phyloP scores from a whole-genome alignment of 305 asterid species.

The Fraxinus floribunda region DNA sequence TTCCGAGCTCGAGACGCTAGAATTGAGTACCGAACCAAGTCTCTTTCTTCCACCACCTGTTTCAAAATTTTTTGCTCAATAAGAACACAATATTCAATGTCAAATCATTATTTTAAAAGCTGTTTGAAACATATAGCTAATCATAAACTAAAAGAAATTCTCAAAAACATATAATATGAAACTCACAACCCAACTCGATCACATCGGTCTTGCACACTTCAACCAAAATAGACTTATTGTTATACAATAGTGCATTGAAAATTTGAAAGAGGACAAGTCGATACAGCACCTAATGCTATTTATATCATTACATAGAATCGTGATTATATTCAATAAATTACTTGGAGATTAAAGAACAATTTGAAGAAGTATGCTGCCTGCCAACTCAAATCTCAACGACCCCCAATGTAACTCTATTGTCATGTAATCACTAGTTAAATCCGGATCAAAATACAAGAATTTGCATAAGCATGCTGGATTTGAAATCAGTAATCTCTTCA shows the following conservation, averaged over 20 bases:
- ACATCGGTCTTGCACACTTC: conserved; percentile 82
- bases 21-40: conserved; percentile 49
- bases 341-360: too few relatives aligned
- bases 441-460: too few relatives aligned
- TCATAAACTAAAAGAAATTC: background rate
- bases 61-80: background rate
- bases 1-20: conserved; percentile 51
- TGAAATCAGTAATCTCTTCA: too few relatives aligned
- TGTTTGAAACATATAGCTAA: background rate
- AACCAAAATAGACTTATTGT: conserved; percentile 22
- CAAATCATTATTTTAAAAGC: background rate
- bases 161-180: background rate
- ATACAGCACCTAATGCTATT: background rate
- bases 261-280: background rate
- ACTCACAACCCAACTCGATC: conserved; percentile 84
- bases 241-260: background rate
- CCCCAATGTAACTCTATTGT: too few relatives aligned
- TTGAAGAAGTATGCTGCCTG: too few relatives aligned
- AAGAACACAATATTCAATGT: background rate
- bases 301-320: background rate
- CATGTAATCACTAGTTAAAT: too few relatives aligned
- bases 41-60: conserved; percentile 52
- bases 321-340: too few relatives aligned
- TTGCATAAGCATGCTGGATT: too few relatives aligned
- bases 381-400: too few relatives aligned